Conservation (phyloP, 371 early-diverging fungal genomes). For the Mucor plumbeus region DNA sequence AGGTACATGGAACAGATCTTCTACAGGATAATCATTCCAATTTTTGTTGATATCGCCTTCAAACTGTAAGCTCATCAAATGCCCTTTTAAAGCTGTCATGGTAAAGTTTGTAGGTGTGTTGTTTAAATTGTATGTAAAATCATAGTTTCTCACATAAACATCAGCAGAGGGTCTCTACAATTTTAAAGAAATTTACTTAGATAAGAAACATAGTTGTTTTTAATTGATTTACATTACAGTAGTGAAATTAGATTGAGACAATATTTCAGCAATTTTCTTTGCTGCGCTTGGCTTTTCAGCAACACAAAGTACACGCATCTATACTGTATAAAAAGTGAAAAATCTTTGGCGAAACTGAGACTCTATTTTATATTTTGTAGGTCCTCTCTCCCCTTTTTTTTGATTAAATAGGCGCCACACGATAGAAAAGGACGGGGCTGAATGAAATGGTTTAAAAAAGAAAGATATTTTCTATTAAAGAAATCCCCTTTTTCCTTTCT, state of each 20-base stretch:
- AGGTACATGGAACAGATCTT: constrained; percentile 63
- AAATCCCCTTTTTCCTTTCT: not conserved
- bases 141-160: constrained; percentile 80
- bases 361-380: too few relatives aligned
- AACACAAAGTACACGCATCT: constrained; percentile 85
- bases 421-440: not conserved
- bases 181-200: not conserved
- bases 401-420: not conserved
- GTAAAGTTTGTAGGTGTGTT: constrained; percentile 67
- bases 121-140: constrained; percentile 69
- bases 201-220: not conserved
- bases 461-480: not conserved
- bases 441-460: not conserved
- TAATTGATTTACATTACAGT: constrained; percentile 32
- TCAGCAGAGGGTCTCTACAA: constrained; percentile 58
- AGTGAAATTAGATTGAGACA: constrained; percentile 58
- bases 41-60: constrained; percentile 45
- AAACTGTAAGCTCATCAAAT: constrained; percentile 76
- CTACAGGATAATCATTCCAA: constrained; percentile 68
- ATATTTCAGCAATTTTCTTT: constrained; percentile 84
- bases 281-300: constrained; percentile 99
- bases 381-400: not conserved
- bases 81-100: constrained; percentile 91
- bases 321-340: not conserved
- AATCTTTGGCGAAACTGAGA: not conserved